Base-by-base conservation (phyloP, 305 asterid genomes). In the Coffea humblotiana region DNA sequence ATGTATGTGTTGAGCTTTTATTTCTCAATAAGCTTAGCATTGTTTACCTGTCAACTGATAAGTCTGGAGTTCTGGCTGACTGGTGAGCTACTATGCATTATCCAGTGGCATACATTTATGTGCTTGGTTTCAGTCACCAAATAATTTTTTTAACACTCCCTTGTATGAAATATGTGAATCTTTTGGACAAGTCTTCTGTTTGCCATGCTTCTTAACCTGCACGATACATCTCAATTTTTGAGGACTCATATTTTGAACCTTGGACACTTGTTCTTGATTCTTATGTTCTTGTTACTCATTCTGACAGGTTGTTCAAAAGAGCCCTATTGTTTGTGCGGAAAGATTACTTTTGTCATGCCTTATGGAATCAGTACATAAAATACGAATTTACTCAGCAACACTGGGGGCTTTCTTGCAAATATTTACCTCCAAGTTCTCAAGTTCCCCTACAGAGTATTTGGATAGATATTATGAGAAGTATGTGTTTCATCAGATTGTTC, bases 331-430 rank as follows among this genome's bases (percentile, higher is more conserved):
- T 88, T 87, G 97, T 95, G 76, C 97, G 91, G 78, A 93, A 84
- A 80, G 97, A 92, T 88, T 95, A 93, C 88, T 84, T 82, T 83
- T 91, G 93, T 83, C 97, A 92, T 83, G 89, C 83, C 73, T 80
- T 95, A 56, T 95, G 99, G 99, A 97, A 92, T 88, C 90, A 84
- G 82, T 95, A 95, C 90, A 80, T 95, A 87, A 88, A 88, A 83
- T 93, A 88, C 88, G 98, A 93, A 82, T 90, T 87, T 80, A 81
- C 79, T 80, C 93, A 83, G 78, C 90, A 90, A 83, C 90, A 95
- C 61, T 95, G 97, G 98, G 98, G 85, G 82, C 68, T 88, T 86
- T 85, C 97, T 95, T 80, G 95, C 97, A 67, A 87, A 90, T 60
- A 88, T 91, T 87, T 93, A 95, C 90, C 82, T 92, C 61, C 90